Evolutionary conservation across 768 basidiomycete genomes (phyloP), one percentile per base, ranked within the genome.

Genomic region (Pulveroboletus sp.): DNA sequence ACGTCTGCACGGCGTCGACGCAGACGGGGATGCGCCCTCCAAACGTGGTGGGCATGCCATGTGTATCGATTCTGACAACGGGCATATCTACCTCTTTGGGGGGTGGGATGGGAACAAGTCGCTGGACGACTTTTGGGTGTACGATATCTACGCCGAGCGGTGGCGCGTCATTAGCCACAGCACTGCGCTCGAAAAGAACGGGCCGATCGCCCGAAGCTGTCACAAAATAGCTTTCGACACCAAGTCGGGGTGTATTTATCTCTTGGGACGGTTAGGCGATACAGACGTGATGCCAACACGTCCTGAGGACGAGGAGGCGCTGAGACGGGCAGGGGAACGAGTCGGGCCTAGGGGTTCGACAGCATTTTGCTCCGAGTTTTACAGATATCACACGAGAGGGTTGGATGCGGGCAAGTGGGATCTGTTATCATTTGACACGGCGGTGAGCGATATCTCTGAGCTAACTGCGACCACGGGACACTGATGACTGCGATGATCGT

Each of bases 221-320:
- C 89, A 90, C 60, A 88, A 86, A 69, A 89, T 89, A 83, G 81
- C 79, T 16, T 89, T 87, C 58, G 86, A 90, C 57, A 69, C 73
- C n/a, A 78, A 76, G 64, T 82, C 81, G 0, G 85, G 83, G 2
- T 74, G 72, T 49, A 83, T 91, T 17, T 91, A 87, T 62, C 60
- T 90, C 1, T 67, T 90, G n/a, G 89, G 89, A 13, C 71, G 84
- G 57, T 65, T 89, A 43, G 75, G 74, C 13, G 85, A 87, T 51
- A 69, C 68, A 23, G 83, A 85, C 54, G 68, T 71, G 29, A 55
- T 59, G 39, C 48, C 59, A 12, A 27, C n/a, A 24, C 63, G 65
- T 40, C 54, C 63, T 30, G 59, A 59, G 20, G 51, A 53, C 27
- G 61, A 61, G 47, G 60, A 61, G 19, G 54, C 47, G 19, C 10